A percentile compares a stretch with the other conserved stretches of the same genome.
Conservation (phyloP, 371 early-diverging fungal genomes). For the Capillidium heterosporum region DNA sequence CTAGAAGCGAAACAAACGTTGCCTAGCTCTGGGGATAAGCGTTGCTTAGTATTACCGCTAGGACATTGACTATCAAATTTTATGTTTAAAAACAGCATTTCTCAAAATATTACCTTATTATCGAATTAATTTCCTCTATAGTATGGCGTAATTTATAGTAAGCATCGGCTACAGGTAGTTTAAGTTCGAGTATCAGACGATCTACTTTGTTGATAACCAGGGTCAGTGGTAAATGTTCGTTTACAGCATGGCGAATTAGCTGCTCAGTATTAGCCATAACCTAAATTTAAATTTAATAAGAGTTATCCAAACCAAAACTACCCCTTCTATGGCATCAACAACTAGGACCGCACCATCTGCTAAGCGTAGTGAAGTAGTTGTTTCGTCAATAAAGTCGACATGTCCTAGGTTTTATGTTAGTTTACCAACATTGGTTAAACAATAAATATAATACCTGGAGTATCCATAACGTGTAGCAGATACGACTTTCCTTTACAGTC, state of each 20-base stretch:
- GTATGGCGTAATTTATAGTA: conserved; percentile 89
- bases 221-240: conserved; percentile 61
- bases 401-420: conserved; percentile 35
- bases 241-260: conserved; percentile 64
- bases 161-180: conserved; percentile 88
- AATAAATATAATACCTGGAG: conserved; percentile 48
- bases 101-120: conserved; percentile 31
- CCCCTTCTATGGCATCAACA: conserved; percentile 94
- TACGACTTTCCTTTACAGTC: conserved; percentile 72
- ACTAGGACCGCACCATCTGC: conserved; percentile 87
- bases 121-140: conserved; percentile 84
- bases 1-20: conserved; percentile 93
- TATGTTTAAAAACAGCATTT: neutral
- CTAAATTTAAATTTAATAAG: conserved; percentile 12
- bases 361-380: conserved; percentile 65
- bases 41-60: conserved; percentile 13
- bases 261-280: conserved; percentile 86
- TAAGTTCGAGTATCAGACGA: conserved; percentile 85
- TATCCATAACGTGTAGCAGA: conserved; percentile 79
- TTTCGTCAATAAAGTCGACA: conserved; percentile 87
- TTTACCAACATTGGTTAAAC: conserved; percentile 3
- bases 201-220: conserved; percentile 93
- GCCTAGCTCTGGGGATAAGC: conserved; percentile 84
- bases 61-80: neutral
- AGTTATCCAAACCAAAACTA: conserved; percentile 11